Percentiles rank a stretch among this genome's conserved stretches.
These are phyloP conservation scores for Geranium brycei DNA, from an alignment of 345 rosid species.

Conservation along the genomic window DNA sequence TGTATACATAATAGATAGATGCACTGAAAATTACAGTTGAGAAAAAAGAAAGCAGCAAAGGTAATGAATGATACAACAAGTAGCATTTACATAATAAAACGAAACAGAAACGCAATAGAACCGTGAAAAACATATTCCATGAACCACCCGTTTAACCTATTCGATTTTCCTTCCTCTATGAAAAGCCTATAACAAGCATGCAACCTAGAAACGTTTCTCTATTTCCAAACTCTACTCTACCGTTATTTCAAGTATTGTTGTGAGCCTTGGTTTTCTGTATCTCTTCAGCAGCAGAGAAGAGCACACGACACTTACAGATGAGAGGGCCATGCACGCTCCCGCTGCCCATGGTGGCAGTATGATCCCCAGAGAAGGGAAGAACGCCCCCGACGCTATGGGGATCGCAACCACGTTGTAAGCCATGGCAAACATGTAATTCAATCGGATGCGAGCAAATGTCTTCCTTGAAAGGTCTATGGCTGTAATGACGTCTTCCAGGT, in stretches of 20 bases:
- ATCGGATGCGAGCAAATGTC: constrained; percentile 21
- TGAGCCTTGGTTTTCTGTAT: constrained; percentile 15
- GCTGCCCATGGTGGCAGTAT: constrained; percentile 31
- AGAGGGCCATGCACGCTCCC: constrained; percentile 29
- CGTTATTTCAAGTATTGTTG: neutral
- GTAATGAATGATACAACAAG: no score
- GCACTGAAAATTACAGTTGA: no score
- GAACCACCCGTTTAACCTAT: no score
- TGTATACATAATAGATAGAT: no score
- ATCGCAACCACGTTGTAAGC: constrained; percentile 24
- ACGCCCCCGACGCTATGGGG: constrained; percentile 23
- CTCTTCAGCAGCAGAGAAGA: constrained; percentile 26
- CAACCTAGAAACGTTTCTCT: neutral
- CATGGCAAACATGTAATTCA: constrained; percentile 27
- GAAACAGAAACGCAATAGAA: no score
- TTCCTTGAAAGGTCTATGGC: constrained; percentile 29
- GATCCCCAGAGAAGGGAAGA: constrained; percentile 16
- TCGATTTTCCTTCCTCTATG: no score
- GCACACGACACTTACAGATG: constrained; percentile 30
- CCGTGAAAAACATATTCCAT: no score
- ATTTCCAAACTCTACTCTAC: neutral
- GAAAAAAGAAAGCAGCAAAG: no score
- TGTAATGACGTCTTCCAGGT: constrained; percentile 21
- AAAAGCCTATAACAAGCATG: no score
- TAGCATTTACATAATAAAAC: no score